Base-by-base conservation (phyloP, 164 flowering plant species). In the Litsea cubeba region DNA sequence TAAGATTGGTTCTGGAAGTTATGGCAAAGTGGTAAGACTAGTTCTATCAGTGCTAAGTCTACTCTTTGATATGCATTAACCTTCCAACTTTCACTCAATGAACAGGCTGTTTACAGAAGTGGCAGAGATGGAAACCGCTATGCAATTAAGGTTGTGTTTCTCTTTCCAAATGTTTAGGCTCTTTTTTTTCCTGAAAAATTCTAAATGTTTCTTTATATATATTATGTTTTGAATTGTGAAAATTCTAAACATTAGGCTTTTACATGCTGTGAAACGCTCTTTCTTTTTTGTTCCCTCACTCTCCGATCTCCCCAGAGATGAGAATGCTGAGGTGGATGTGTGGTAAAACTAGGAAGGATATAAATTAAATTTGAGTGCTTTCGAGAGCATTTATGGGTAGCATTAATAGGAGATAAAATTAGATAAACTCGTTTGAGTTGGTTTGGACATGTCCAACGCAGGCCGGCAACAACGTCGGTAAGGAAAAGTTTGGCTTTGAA, bases 1-100 rank as follows among this genome's bases (percentile, higher is more conserved):
- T 69, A 96, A 85, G 81, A 91, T 96, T 78, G 98, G 97, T 65
- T 75, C 93, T 78, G 99, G 99, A 50, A 94, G 97, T 85, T 96
- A 94, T 74, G 98, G 97, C 4, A 96, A 96, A 96, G 98, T 96
- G 94, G 99, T 95, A 79, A 85, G 25, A 7, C 15, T 64, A 20
- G 46, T 24, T 32, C 46, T 23, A 15, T 60, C 62, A 28, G 10
- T 3, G 12, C 12, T 7, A 70, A 24, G 40, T 30, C 3, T 70
- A 5, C 23, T 70, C 46, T n/a, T 70, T 22, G n/a, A 70, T 14
- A 70, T 8, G 57, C 20, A 70, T 26, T 57, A 57, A 22, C 35
- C 12, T 50, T 49, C 12, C 17, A 5, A n/a, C 26, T 25, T 12
- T 54, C 64, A n/a, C 68, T 54, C 40, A 51, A 32, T 67, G 20